phyloP scores from a whole-genome alignment of 108 stramenopile genomes.

The Conticribra weissflogii region DNA sequence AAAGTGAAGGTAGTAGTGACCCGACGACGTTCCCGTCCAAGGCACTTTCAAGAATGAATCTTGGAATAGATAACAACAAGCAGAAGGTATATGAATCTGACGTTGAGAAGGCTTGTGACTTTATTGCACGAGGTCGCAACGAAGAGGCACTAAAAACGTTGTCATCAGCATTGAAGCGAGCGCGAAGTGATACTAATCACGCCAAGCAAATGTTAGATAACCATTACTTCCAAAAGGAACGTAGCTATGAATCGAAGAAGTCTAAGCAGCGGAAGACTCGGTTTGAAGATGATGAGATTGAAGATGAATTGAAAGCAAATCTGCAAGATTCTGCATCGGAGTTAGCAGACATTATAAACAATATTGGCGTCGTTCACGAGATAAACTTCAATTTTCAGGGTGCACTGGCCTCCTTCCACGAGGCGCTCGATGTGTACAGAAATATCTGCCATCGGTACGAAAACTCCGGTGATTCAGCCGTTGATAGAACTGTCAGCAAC shows the following conservation, averaged over 20 bases:
- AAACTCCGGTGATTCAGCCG: conserved; percentile 44
- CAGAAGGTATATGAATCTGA: conserved; percentile 21
- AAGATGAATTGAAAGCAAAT: conserved; percentile 26
- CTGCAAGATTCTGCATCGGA: conserved; percentile 35
- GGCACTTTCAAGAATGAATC: conserved; percentile 44
- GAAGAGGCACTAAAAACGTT: conserved; percentile 34
- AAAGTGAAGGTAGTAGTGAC: conserved; percentile 35
- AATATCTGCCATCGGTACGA: conserved; percentile 43
- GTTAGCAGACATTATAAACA: conserved; percentile 44
- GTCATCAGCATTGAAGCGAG: conserved; percentile 28
- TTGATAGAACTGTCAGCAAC: conserved; percentile 47
- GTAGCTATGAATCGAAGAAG: not conserved
- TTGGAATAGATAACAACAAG: conserved; percentile 8
- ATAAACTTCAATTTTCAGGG: conserved; percentile 30
- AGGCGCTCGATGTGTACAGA: conserved; percentile 47
- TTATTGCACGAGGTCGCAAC: conserved; percentile 43
- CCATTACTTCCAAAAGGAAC: conserved; percentile 27
- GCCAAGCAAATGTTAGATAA: conserved; percentile 33
- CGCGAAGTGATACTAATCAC: conserved; percentile 15
- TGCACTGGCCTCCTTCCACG: conserved; percentile 40
- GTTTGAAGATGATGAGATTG: conserved; percentile 32
- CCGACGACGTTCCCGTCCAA: conserved; percentile 39
- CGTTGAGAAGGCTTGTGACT: conserved; percentile 37
- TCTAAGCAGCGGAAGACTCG: not conserved
- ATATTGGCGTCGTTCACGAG: conserved; percentile 50